Evolutionary conservation across 2,329 filamentous ascomycete genomes (phyloP).

Genomic region (Thelonectria discophora): DNA sequence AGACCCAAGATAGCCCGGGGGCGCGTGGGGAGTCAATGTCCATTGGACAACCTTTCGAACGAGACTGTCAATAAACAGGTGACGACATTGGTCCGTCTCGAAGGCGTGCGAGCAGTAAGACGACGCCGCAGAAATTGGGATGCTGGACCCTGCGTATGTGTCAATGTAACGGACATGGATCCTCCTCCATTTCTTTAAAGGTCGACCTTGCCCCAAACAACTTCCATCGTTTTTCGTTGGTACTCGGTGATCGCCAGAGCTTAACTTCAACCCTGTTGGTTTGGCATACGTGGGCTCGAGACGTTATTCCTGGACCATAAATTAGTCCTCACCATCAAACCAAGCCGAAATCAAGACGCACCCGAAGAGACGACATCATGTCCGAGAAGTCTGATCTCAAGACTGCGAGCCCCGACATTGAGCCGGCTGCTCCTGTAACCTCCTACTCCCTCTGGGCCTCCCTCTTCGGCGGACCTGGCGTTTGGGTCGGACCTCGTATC

Average conservation of each 20-base stretch:
- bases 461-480: constrained; percentile 51
- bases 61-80: constrained; percentile 10
- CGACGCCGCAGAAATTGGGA: constrained; percentile 13
- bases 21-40: constrained; percentile 26
- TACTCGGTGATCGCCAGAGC: not conserved
- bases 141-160: constrained; percentile 24
- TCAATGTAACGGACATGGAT: constrained; percentile 4
- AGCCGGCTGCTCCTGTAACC: constrained; percentile 31
- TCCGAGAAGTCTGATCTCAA: constrained; percentile 39
- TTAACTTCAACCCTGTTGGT: not conserved
- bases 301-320: not conserved
- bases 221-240: not conserved
- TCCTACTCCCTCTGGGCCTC: constrained; percentile 45
- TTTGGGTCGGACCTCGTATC: constrained; percentile 62
- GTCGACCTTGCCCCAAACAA: not conserved
- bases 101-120: constrained; percentile 25
- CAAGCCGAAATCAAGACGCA: not conserved
- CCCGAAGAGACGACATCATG: constrained; percentile 32
- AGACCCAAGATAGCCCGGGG: constrained; percentile 13
- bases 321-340: not conserved
- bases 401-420: constrained; percentile 36
- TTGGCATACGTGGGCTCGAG: not conserved
- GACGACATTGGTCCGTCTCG: constrained; percentile 27
- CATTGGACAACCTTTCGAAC: constrained; percentile 12
- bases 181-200: not conserved